These are phyloP conservation scores for Cercospora citrullina DNA, from an alignment of 2,329 filamentous ascomycete genomes.

Conservation along the genomic window DNA sequence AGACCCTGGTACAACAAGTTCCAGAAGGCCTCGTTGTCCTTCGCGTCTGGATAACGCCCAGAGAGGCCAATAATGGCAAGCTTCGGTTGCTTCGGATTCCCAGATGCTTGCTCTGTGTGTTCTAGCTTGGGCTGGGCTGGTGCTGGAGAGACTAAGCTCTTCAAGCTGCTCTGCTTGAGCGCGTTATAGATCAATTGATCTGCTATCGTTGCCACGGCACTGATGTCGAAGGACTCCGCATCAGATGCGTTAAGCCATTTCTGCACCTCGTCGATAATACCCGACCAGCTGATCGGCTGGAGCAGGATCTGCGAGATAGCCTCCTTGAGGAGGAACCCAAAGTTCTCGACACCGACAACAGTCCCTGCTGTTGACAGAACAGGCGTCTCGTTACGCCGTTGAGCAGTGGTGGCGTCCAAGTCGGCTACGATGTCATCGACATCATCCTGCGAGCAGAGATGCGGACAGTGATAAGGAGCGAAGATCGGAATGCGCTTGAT, in stretches of 20 bases:
- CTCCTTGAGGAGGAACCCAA: background rate
- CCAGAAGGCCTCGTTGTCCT: background rate
- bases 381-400: background rate
- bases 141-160: background rate
- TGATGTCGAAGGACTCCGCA: background rate
- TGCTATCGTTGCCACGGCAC: background rate
- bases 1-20: background rate
- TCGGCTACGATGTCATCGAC: constrained; percentile 2
- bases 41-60: background rate
- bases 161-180: background rate
- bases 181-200: constrained; percentile 5
- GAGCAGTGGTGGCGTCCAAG: background rate
- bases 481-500: constrained; percentile 8
- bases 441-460: constrained; percentile 24
- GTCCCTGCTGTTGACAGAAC: background rate
- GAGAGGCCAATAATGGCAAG: background rate
- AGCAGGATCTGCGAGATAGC: constrained; percentile 5
- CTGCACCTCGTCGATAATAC: background rate
- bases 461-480: constrained; percentile 13
- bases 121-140: background rate
- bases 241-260: constrained; percentile 4
- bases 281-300: constrained; percentile 8
- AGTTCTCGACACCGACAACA: background rate
- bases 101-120: background rate
- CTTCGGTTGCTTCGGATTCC: background rate